These are phyloP conservation scores for Tagetes patula DNA, from an alignment of 129 eudicot genomes.

Conservation along the genomic window DNA sequence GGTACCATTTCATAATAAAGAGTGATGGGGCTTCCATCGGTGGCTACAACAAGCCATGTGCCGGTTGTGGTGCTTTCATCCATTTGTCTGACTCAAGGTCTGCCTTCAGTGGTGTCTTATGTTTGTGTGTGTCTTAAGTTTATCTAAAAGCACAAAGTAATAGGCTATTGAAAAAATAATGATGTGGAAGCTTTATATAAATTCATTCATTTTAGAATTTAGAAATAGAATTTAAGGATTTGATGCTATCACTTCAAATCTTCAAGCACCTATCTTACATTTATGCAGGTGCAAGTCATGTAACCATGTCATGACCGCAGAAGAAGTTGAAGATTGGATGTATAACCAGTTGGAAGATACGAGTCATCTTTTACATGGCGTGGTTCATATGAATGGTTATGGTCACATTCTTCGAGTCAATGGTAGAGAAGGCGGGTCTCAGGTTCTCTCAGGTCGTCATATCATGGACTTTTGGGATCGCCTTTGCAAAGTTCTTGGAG, in stretches of 20 bases:
- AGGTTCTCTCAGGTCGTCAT: slow-evolving; percentile 71
- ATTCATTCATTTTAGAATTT: neutral
- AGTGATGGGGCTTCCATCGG: slow-evolving; percentile 80
- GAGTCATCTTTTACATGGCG: slow-evolving; percentile 84
- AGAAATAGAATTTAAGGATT: neutral
- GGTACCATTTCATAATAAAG: slow-evolving; percentile 89
- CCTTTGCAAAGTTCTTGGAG: slow-evolving; percentile 76
- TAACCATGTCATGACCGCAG: slow-evolving; percentile 69
- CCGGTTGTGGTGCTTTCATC: slow-evolving; percentile 63
- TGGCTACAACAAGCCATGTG: slow-evolving; percentile 75
- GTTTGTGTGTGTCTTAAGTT: neutral
- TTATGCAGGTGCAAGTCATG: slow-evolving; percentile 80
- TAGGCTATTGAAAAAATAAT: neutral
- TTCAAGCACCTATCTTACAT: neutral
- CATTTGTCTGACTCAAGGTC: slow-evolving; percentile 73
- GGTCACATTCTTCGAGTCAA: slow-evolving; percentile 97
- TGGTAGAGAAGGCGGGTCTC: slow-evolving; percentile 92
- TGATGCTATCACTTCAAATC: neutral
- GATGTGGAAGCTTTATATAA: neutral
- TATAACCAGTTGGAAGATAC: slow-evolving; percentile 81
- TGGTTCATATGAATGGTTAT: slow-evolving; percentile 79
- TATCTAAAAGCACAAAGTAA: neutral
- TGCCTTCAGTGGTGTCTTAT: slow-evolving; percentile 21
- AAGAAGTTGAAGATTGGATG: slow-evolving; percentile 89
- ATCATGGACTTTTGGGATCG: slow-evolving; percentile 99